phyloP scores from a whole-genome alignment of 805 yeast genomes.

The Saturnispora ahearnii region DNA sequence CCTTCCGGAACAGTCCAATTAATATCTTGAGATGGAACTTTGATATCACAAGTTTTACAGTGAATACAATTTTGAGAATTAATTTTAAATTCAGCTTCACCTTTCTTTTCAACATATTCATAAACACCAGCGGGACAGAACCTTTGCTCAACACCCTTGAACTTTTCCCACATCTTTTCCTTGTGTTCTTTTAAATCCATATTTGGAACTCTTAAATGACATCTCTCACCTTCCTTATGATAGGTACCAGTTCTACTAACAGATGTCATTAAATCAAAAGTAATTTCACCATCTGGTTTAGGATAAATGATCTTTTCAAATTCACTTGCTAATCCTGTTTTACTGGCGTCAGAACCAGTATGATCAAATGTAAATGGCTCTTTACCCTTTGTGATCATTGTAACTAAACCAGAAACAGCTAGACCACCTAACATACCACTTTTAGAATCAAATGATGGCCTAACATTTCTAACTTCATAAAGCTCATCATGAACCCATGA shows the following conservation, averaged over 20 bases:
- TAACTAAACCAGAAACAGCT: slow-evolving; percentile 73
- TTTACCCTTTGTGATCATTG: slow-evolving; percentile 67
- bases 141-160: slow-evolving; percentile 78
- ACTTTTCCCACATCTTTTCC: slow-evolving; percentile 58
- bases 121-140: slow-evolving; percentile 99
- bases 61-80: slow-evolving; percentile 97
- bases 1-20: slow-evolving; percentile 98
- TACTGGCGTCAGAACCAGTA: slow-evolving; percentile 57
- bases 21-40: slow-evolving; percentile 90
- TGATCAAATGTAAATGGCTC: slow-evolving; percentile 83
- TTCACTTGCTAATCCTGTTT: slow-evolving; percentile 59
- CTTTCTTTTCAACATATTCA: slow-evolving; percentile 53
- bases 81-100: slow-evolving; percentile 79
- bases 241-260: slow-evolving; percentile 94
- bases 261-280: slow-evolving; percentile 89
- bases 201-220: slow-evolving; percentile 67
- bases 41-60: slow-evolving; percentile 97
- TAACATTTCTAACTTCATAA: slow-evolving; percentile 74
- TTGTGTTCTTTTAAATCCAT: slow-evolving; percentile 65
- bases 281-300: slow-evolving; percentile 88
- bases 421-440: slow-evolving; percentile 79
- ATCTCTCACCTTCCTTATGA: slow-evolving; percentile 89
- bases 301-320: slow-evolving; percentile 77
- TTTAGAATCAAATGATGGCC: slow-evolving; percentile 80
- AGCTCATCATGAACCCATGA: slow-evolving; percentile 89